Evolutionary conservation across 2,329 filamentous ascomycete genomes (phyloP), one percentile per base, ranked within the genome.

Genomic region (Ascocoryne sarcoides): DNA sequence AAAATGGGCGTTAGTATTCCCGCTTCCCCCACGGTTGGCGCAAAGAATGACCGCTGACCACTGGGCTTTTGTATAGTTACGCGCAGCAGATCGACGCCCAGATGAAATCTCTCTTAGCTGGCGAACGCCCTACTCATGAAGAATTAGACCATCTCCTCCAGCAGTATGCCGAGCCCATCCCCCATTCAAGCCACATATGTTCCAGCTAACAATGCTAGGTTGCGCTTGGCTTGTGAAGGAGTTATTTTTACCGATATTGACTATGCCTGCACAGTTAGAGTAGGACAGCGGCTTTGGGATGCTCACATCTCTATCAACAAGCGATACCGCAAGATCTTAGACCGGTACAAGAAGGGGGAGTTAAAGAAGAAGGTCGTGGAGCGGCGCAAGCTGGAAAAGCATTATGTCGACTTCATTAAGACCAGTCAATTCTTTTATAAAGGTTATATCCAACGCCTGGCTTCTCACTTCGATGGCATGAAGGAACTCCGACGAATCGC

Each of bases 351-450:
- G 46, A 62, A 66, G 36, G 62, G 66, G 7, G 55, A 60, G 31
- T 54, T 56, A 34, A 59, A 51, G 44, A 69, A 69, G 40, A 67
- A 74, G 45, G 67, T 68, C 4, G 76, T 82, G 10, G 70, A 77
- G 62, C 78, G 77, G 54, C 78, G 89, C 48, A 92, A 88, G 62
- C 68, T 90, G 37, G 82, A 85, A 60, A 89, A 84, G 63, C 73
- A 81, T 48, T 96, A 93, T 61, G 69, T 82, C 42, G 76, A 78
- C 51, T 96, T 94, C 60, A 77, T 96, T 52, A 93, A 90, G 63
- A 82, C 81, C 34, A 84, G 87, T 50, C 85, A 92, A 62, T 78
- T 79, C 54, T 95, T 94, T 62, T 96, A 96, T 68, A 79, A 84
- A 55, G 80, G 79, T 50, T 92, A 86, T 56, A 82, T 95, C 40